These are phyloP conservation scores for Barbatosphaeria neglecta DNA, from an alignment of 495 filamentous ascomycete species.

Conservation along the genomic window DNA sequence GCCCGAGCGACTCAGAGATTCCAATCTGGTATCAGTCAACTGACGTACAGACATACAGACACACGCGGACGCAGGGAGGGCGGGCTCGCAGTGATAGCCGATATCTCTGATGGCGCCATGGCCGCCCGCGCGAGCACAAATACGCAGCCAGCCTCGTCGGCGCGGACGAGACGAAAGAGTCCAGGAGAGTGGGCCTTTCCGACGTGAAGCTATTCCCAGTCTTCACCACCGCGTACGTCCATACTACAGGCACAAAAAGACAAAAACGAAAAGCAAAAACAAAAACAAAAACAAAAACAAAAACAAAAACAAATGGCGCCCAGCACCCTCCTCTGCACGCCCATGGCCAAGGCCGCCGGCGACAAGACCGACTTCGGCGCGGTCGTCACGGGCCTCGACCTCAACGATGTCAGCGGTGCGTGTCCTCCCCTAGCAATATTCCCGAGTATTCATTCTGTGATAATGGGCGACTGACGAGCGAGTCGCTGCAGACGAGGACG, in stretches of 20 bases:
- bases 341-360: conserved; percentile 7
- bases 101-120: too few relatives aligned
- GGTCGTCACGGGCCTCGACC: conserved; percentile 14
- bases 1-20: too few relatives aligned
- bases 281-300: neutral
- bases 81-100: too few relatives aligned
- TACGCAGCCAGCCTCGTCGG: too few relatives aligned
- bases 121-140: too few relatives aligned
- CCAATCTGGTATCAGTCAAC: too few relatives aligned
- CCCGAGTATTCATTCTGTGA: too few relatives aligned
- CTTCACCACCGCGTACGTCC: neutral
- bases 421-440: neutral
- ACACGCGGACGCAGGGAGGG: too few relatives aligned
- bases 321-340: conserved; percentile 6
- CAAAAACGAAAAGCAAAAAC: neutral
- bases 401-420: conserved; percentile 16
- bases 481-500: conserved; percentile 21
- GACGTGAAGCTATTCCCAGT: neutral
- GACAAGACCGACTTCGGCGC: conserved; percentile 18
- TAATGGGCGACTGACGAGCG: neutral
- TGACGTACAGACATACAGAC: too few relatives aligned
- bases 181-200: too few relatives aligned
- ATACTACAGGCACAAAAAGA: neutral
- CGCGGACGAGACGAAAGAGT: too few relatives aligned
- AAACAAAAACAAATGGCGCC: too few relatives aligned